Evolutionary conservation across 768 basidiomycete species (phyloP), one percentile per base, ranked within the genome.

Genomic region (Dacryopinax spathularia): DNA sequence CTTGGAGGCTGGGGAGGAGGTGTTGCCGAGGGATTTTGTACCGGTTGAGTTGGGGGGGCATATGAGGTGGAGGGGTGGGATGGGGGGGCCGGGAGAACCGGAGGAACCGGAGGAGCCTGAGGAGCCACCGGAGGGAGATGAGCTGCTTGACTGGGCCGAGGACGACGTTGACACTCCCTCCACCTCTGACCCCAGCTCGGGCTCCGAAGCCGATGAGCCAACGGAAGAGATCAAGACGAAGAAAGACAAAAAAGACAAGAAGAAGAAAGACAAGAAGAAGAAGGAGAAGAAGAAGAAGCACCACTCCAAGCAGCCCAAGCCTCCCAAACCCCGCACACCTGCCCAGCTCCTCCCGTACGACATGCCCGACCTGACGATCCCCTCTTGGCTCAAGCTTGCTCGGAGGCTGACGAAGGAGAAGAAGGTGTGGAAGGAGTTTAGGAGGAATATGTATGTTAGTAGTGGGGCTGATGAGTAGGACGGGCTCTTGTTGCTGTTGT

Each of bases 281-380:
- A 72, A 77, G 39, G 71, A 70, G 65, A 77, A 73, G 63, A 70
- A 69, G 67, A 77, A 75, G 69, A 77, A 76, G 70, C 77, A 76
- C 64, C 79, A 78, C 69, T 84, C 80, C 64, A 81, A 84, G 64
- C 88, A 89, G 48, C 94, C 89, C 73, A 72, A 69, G 68, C 77
- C 93, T 82, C 66, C 65, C 62, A 91, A 93, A 70, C 75, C 93
- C 76, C 92, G 89, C 66, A 83, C 93, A 34, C 72, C 76, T 64
- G 84, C 84, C 62, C 93, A 88, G 84, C 73, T 88, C 61, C 10
- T 56, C 63, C 88, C 89, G 48, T 95, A 90, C 73, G 72, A 69
- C 68, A 77, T 94, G 82, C 66, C 65, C 62, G 91, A 94, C 71
- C 76, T 94, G 76, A 93, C 90, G 66, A 84, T 94, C 34, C 73